Evolutionary conservation across 495 filamentous ascomycete genomes (phyloP), one percentile per base, ranked within the genome.

Genomic region (Aspergillus bridgeri): DNA sequence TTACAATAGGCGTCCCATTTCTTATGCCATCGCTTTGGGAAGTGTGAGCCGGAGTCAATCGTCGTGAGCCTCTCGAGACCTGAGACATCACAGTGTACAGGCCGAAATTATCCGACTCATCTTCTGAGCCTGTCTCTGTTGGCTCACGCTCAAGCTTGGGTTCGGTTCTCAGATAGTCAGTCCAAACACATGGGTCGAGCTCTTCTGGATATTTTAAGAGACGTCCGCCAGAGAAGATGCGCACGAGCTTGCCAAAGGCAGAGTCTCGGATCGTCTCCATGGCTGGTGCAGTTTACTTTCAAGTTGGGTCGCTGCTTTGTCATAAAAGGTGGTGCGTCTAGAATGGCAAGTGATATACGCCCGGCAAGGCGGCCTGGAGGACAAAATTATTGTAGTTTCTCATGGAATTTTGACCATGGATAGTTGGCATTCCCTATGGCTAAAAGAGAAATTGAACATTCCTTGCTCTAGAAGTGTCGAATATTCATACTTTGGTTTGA

Each of bases 201-300:
- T 75, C 75, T 61, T 78, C 75, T 42, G 69, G 64, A 49, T 69
- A 78, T 51, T 55, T 68, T 18, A 76, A 53, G 1, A 48, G 52
- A 52, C 55, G 60, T 8, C 51, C 42, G 17, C 54, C 63, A 22
- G 61, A 71, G 38, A 69, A 53, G 3, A 75, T 46, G 29, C 72
- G 72, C 5, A 78, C 53, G 8, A 70, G 25, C 58, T 76, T 70
- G 50, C 75, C 74, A 48, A 75, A 70, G 0, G 66, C 63, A 25
- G 66, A 55, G 48, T 69, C 66, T 19, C 66, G 64, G 23, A 69
- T 22, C 5, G 56, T 69, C 55, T 67, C 64, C 59, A 64, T 64
- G 33, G n/a, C n/a, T n/a, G n/a, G n/a, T n/a, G n/a, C n/a, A n/a
- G n/a, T n/a, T n/a, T n/a, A n/a, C n/a, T n/a, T n/a, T n/a, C n/a